phyloP scores from a whole-genome alignment of 2,329 filamentous ascomycete genomes.

The Exophiala calicioides region DNA sequence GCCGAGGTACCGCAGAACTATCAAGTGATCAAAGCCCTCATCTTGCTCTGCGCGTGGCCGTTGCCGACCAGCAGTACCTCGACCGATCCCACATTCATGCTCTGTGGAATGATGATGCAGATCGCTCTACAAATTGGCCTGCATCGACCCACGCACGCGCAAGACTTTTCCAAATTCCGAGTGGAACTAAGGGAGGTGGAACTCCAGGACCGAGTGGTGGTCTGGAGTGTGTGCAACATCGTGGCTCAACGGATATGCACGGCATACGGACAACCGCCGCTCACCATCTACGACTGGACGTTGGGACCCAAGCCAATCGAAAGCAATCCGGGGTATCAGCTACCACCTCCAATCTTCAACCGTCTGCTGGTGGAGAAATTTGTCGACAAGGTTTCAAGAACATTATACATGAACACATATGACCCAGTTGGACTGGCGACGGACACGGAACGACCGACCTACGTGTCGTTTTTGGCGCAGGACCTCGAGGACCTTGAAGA shows the following conservation, averaged over 20 bases:
- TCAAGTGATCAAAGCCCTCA: constrained; percentile 65
- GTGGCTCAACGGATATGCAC: constrained; percentile 67
- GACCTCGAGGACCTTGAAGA: constrained; percentile 56
- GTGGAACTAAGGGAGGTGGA: constrained; percentile 62
- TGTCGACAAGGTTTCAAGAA: constrained; percentile 58
- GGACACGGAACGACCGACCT: constrained; percentile 46
- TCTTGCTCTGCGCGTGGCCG: constrained; percentile 65
- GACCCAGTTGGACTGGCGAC: constrained; percentile 55
- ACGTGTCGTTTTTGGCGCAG: constrained; percentile 47
- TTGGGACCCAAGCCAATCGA: constrained; percentile 46
- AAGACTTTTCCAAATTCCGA: constrained; percentile 55
- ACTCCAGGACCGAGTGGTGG: constrained; percentile 63
- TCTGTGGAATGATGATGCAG: constrained; percentile 67
- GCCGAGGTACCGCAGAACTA: constrained; percentile 64
- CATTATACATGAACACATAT: constrained; percentile 57
- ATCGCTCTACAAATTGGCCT: constrained; percentile 68
- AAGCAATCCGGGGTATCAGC: constrained; percentile 47
- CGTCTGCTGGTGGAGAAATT: constrained; percentile 61
- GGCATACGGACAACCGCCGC: constrained; percentile 68
- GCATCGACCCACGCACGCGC: constrained; percentile 64
- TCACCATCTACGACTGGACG: constrained; percentile 62
- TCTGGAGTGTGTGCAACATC: constrained; percentile 69
- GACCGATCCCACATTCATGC: constrained; percentile 65
- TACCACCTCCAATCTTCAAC: constrained; percentile 54
- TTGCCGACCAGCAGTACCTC: constrained; percentile 64